Evolutionary conservation across 495 filamentous ascomycete species (phyloP).

Genomic region (Antarctomyces pellizariae): DNA sequence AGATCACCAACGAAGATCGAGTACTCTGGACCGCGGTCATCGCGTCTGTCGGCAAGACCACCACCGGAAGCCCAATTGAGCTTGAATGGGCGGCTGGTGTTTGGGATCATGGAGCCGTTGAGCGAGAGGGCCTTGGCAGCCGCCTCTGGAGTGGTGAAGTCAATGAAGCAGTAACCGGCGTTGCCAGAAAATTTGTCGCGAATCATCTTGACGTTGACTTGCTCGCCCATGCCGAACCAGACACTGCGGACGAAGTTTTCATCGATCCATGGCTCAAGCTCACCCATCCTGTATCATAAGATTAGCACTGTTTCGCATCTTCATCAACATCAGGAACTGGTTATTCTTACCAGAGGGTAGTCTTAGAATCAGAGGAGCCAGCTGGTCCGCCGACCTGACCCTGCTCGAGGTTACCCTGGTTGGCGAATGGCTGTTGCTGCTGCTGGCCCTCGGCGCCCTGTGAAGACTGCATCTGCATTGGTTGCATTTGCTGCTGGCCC

Average conservation of each 20-base stretch:
- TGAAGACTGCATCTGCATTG: too few species aligned
- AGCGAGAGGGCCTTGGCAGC: constrained; percentile 74
- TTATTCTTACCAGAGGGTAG: constrained; percentile 50
- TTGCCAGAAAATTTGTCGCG: constrained; percentile 98
- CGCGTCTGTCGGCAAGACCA: constrained; percentile 79
- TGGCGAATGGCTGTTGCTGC: too few species aligned
- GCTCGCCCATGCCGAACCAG: constrained; percentile 68
- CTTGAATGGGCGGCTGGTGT: constrained; percentile 90
- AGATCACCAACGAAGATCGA: constrained; percentile 97
- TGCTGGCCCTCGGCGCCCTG: too few species aligned
- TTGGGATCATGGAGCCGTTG: constrained; percentile 81
- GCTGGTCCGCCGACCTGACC: constrained; percentile 24
- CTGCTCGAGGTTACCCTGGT: constrained; percentile 26
- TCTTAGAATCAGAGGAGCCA: constrained; percentile 50
- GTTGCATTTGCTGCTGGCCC: too few species aligned
- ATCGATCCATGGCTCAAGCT: constrained; percentile 98
- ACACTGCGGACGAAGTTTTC: constrained; percentile 93
- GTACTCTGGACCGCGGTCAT: constrained; percentile 88
- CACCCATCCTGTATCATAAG: constrained; percentile 63
- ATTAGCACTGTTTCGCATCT: constrained; percentile 1
- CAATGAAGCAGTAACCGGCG: constrained; percentile 96
- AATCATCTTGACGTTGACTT: constrained; percentile 98
- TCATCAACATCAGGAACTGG: constrained; percentile 1
- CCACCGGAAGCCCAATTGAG: constrained; percentile 98
- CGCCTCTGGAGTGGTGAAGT: constrained; percentile 65